Percentiles rank a stretch among this genome's conserved stretches.
These are phyloP conservation scores for Chlamydomonas urium DNA, from an alignment of 139 green algal genomes.

Conservation along the genomic window DNA sequence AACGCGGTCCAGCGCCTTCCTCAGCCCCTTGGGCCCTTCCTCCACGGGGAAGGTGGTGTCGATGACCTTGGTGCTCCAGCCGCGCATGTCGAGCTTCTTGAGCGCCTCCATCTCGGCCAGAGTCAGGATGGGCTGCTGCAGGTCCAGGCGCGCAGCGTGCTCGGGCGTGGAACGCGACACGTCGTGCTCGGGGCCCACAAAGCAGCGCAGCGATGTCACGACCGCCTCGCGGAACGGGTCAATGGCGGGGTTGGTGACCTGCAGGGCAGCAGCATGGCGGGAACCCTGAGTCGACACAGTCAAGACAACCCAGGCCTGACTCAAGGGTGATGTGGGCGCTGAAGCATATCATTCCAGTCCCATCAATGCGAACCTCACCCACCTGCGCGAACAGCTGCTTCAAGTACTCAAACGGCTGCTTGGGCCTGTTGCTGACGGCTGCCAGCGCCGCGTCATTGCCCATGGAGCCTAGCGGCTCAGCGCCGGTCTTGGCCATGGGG, in stretches of 20 bases:
- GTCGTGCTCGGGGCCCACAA: slow-evolving; percentile 91
- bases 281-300: no score
- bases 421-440: slow-evolving; percentile 70
- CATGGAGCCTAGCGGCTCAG: slow-evolving; percentile 94
- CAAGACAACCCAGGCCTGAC: no score
- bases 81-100: slow-evolving; percentile 59
- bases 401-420: slow-evolving; percentile 92
- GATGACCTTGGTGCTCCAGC: slow-evolving; percentile 72
- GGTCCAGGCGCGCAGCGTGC: slow-evolving; percentile 74
- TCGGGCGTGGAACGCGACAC: slow-evolving; percentile 48
- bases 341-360: no score
- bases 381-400: slow-evolving; percentile 97
- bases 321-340: no score
- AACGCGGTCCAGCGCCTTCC: slow-evolving; percentile 68
- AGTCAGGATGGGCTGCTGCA: slow-evolving; percentile 76
- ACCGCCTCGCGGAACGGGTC: slow-evolving; percentile 93
- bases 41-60: slow-evolving; percentile 79
- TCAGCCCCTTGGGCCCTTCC: slow-evolving; percentile 69
- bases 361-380: not conserved
- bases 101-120: slow-evolving; percentile 79
- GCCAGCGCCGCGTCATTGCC: slow-evolving; percentile 92
- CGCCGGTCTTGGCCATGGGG: slow-evolving; percentile 76
- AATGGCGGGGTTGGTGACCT: slow-evolving; percentile 96
- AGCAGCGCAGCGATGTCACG: slow-evolving; percentile 86
- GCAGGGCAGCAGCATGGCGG: no score